phyloP scores from a whole-genome alignment of 768 basidiomycete genomes.

The Gymnopilus dilepis region DNA sequence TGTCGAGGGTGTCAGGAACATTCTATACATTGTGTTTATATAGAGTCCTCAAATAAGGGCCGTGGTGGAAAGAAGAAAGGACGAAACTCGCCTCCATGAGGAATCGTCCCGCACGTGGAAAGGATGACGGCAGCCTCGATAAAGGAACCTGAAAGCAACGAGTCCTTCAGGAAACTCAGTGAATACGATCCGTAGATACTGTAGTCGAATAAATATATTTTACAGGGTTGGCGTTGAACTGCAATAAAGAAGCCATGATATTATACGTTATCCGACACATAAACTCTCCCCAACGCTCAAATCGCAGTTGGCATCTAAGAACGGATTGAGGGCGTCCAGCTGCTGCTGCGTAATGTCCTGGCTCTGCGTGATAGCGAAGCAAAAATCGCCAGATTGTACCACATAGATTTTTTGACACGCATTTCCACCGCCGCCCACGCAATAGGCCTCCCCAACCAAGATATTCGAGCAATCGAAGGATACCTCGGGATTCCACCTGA shows the following conservation, averaged over 20 bases:
- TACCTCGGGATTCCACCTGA: slow-evolving; percentile 31
- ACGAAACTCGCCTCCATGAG: no score
- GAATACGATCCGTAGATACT: neutral
- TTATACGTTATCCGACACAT: slow-evolving; percentile 14
- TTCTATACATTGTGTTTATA: neutral
- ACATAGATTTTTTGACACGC: slow-evolving; percentile 14
- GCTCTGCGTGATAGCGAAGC: slow-evolving; percentile 13
- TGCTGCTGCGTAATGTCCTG: slow-evolving; percentile 18
- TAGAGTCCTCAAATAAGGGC: neutral
- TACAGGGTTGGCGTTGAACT: neutral
- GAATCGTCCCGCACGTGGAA: neutral
- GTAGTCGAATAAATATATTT: slow-evolving; percentile 6
- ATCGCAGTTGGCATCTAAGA: slow-evolving; percentile 18
- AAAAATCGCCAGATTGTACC: slow-evolving; percentile 18
- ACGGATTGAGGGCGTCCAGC: slow-evolving; percentile 14
- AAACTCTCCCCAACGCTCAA: slow-evolving; percentile 17
- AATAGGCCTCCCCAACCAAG: slow-evolving; percentile 17
- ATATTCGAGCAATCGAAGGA: slow-evolving; percentile 21
- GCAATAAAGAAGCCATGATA: slow-evolving; percentile 7
- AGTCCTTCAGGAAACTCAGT: neutral
- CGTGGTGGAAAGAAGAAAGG: slow-evolving; percentile 9
- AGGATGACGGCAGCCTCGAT: no score
- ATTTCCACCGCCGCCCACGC: slow-evolving; percentile 16
- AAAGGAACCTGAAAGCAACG: neutral
- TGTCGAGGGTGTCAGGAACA: slow-evolving; percentile 1